Percentiles rank a stretch among this genome's conserved stretches.
Conservation (phyloP, 2,329 filamentous ascomycete species). For the Zarea fungicola region DNA sequence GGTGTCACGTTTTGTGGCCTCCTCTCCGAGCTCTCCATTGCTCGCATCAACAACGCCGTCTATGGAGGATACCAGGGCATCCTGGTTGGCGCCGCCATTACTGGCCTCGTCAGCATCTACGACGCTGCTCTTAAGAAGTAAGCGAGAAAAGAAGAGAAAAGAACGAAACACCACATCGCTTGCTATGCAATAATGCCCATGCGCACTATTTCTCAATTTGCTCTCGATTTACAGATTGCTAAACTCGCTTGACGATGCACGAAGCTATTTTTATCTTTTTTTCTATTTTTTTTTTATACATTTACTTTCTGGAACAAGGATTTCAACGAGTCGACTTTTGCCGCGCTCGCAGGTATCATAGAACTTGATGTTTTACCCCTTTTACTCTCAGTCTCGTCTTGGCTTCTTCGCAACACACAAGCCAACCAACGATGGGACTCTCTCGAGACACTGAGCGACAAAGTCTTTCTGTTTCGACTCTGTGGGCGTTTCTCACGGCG, state of each 20-base stretch:
- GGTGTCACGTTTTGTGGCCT: constrained; percentile 58
- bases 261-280: constrained; percentile 1
- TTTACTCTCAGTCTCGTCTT: not conserved
- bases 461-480: constrained; percentile 4
- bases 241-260: constrained; percentile 1
- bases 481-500: constrained; percentile 5
- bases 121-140: constrained; percentile 71
- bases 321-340: not conserved
- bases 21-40: constrained; percentile 54
- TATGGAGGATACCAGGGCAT: constrained; percentile 68
- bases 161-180: not conserved
- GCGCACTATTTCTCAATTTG: not conserved
- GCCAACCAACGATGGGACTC: not conserved
- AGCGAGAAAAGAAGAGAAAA: constrained; percentile 6
- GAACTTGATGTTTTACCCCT: not conserved
- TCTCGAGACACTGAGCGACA: not conserved
- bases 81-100: constrained; percentile 63
- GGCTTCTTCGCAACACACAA: not conserved
- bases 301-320: too few relatives aligned
- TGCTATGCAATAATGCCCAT: not conserved
- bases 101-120: constrained; percentile 65
- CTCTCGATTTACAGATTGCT: not conserved
- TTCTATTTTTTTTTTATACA: not conserved
- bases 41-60: constrained; percentile 58
- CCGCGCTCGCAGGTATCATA: not conserved